phyloP scores from a whole-genome alignment of 495 filamentous ascomycete species.

The Hypoxylon fuscum region DNA sequence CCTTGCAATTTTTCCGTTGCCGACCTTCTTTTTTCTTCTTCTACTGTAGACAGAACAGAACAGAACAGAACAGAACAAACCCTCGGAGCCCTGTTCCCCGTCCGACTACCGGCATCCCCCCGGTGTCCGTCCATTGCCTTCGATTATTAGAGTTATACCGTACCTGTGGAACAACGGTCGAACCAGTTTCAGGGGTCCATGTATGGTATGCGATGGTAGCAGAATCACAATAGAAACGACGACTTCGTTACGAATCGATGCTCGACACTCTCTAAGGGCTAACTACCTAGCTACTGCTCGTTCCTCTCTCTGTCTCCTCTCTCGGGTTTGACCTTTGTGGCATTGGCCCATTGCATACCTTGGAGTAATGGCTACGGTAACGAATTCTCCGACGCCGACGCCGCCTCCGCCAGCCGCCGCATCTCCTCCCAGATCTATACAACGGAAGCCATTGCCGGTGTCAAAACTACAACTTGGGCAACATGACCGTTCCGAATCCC shows the following conservation, averaged over 20 bases:
- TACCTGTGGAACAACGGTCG: constrained; percentile 32
- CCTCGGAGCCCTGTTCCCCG: constrained; percentile 35
- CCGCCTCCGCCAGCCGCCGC: constrained; percentile 44
- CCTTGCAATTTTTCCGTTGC: constrained; percentile 11
- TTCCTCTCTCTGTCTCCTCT: constrained; percentile 10
- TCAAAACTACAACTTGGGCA: constrained; percentile 41
- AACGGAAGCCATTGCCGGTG: constrained; percentile 53
- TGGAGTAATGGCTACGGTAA: constrained; percentile 56
- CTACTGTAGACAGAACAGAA: too few species aligned
- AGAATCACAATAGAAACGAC: constrained; percentile 35
- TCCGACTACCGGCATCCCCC: constrained; percentile 31
- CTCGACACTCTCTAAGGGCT: constrained; percentile 22
- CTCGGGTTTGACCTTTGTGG: constrained; percentile 19
- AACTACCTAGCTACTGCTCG: constrained; percentile 20
- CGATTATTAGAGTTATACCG: constrained; percentile 39
- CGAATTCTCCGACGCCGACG: constrained; percentile 45
- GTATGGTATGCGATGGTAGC: constrained; percentile 33
- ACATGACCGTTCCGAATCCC: constrained; percentile 41
- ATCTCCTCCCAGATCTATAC: constrained; percentile 49
- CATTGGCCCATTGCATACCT: constrained; percentile 27
- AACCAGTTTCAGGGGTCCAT: constrained; percentile 28
- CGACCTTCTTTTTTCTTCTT: constrained; percentile 12
- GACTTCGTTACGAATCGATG: constrained; percentile 33
- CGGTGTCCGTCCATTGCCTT: constrained; percentile 22
- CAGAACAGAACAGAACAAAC: too few species aligned